These are phyloP conservation scores for Eimeria zaria DNA, from an alignment of 169 alveolate species.

Conservation along the genomic window DNA sequence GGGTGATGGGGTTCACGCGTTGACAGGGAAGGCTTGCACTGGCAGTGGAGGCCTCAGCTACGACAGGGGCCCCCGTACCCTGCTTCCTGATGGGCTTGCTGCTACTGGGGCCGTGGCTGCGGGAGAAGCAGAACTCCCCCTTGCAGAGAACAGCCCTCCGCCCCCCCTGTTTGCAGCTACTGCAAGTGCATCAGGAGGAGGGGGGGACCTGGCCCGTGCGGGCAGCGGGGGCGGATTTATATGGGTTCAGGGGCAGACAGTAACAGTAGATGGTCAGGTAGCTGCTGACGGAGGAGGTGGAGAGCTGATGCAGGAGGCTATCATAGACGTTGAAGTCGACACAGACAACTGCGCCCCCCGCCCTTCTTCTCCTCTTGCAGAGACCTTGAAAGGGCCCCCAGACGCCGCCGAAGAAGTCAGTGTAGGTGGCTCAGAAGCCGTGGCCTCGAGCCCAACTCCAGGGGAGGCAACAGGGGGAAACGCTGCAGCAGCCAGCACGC, in stretches of 20 bases:
- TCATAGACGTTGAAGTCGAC: slow-evolving; percentile 60
- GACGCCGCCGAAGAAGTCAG: not conserved
- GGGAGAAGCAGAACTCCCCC: not conserved
- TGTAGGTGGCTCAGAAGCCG: not conserved
- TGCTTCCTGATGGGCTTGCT: not conserved
- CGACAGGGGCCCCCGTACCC: not conserved
- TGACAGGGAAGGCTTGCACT: slow-evolving; percentile 45
- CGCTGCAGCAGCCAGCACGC: slow-evolving; percentile 26
- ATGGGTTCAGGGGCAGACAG: slow-evolving; percentile 72
- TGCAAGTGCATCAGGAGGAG: slow-evolving; percentile 81
- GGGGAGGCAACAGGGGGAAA: not conserved
- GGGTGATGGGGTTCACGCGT: slow-evolving; percentile 80
- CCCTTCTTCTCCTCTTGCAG: slow-evolving; percentile 8
- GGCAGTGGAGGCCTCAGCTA: slow-evolving; percentile 74
- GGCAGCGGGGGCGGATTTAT: slow-evolving; percentile 82
- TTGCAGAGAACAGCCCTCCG: not conserved
- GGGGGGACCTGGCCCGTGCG: slow-evolving; percentile 57
- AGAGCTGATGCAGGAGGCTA: slow-evolving; percentile 79
- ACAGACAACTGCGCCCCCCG: slow-evolving; percentile 4
- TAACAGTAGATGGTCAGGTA: slow-evolving; percentile 49
- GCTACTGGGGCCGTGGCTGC: not conserved
- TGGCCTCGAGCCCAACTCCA: not conserved
- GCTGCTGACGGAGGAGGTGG: slow-evolving; percentile 77
- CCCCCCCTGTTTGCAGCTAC: not conserved
- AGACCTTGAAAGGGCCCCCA: not conserved